Percentiles rank a stretch among this genome's conserved stretches.
Conservation (phyloP, 2,329 filamentous ascomycete species). For the Neofusicoccum parvum region DNA sequence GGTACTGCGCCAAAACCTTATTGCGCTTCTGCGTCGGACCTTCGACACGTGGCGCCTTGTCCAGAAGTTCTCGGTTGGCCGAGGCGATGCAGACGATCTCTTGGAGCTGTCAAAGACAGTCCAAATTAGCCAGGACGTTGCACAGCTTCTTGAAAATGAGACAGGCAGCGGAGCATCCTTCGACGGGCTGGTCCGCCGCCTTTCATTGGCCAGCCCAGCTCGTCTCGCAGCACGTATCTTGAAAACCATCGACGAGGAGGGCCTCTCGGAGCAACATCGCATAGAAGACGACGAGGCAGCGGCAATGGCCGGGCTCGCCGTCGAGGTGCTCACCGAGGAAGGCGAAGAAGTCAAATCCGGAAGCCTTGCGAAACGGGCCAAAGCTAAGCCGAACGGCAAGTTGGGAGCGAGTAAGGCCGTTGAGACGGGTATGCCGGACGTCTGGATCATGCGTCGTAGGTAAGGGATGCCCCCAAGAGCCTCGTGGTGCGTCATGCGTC, state of each 20-base stretch:
- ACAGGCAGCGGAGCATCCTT: conserved; percentile 27
- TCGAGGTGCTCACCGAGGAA: conserved; percentile 70
- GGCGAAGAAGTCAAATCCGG: conserved; percentile 60
- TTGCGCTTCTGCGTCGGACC: conserved; percentile 69
- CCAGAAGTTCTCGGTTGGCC: conserved; percentile 90
- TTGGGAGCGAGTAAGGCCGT: not conserved
- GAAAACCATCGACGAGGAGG: conserved; percentile 87
- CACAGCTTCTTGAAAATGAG: conserved; percentile 46
- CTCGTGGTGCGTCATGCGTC: conserved; percentile 19
- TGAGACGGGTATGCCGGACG: conserved; percentile 46
- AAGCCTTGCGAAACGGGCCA: conserved; percentile 38
- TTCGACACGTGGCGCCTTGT: conserved; percentile 87
- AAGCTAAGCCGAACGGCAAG: conserved; percentile 31
- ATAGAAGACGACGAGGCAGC: conserved; percentile 72
- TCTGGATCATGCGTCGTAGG: conserved; percentile 64
- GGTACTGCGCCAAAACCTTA: conserved; percentile 69
- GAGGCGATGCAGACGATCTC: conserved; percentile 90
- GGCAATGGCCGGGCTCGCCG: conserved; percentile 71
- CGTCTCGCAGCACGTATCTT: conserved; percentile 72
- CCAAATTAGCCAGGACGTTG: conserved; percentile 68
- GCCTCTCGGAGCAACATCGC: conserved; percentile 77
- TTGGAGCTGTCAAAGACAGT: conserved; percentile 82
- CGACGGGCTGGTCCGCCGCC: conserved; percentile 54
- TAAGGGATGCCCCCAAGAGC: conserved; percentile 22
- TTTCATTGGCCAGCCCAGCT: conserved; percentile 67